Evolutionary conservation across 805 yeast genomes (phyloP), one percentile per base, ranked within the genome.

Genomic region (Sungouiozyma intestinalis): DNA sequence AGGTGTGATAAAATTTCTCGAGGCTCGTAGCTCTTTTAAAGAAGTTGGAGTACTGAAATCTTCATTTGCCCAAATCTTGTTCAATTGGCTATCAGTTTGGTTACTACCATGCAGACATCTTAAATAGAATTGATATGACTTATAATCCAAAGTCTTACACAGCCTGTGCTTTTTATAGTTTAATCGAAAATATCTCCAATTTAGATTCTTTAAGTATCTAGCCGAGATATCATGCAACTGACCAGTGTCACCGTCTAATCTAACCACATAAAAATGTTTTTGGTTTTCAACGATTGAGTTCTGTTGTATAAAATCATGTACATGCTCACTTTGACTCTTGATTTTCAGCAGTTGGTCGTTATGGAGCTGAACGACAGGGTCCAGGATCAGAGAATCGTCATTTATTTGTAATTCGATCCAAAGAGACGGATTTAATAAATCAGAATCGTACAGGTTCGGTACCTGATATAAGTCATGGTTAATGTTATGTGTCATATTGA

Each of bases 371-470:
- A 53, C 55, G 3, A 53, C 36, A 4, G 61, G 61, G 42, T 56
- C 61, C 17, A 56, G 47, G 3, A 52, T 45, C 35, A 47, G 52
- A 3, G 51, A 13, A 14, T 45, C 40, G 20, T 36, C 29, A 8
- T 37, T 34, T 18, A 44, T 19, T 4, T 42, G 33, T 9, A 53
- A 33, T 35, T 56, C 59, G 18, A 56, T 44, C 61, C 61, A 56
- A 39, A 54, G 53, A 45, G 45, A 41, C 5, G 61, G 61, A n/a
- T 46, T 40, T 8, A 55, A 36, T 14, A 54, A 39, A 39, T 56
- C 61, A 3, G 56, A 40, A 45, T 56, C 61, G 46, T 44, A 54
- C 35, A 34, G 42, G 34, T 56, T 54, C 7, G 52, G 55, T 2
- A 53, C 51, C 29, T 37, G 31, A 9, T 48, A 44, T 18, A 36